Percentiles rank a stretch among this genome's conserved stretches.
phyloP scores from a whole-genome alignment of 164 flowering plant species.

The Kalanchoe fedtschenkoi region DNA sequence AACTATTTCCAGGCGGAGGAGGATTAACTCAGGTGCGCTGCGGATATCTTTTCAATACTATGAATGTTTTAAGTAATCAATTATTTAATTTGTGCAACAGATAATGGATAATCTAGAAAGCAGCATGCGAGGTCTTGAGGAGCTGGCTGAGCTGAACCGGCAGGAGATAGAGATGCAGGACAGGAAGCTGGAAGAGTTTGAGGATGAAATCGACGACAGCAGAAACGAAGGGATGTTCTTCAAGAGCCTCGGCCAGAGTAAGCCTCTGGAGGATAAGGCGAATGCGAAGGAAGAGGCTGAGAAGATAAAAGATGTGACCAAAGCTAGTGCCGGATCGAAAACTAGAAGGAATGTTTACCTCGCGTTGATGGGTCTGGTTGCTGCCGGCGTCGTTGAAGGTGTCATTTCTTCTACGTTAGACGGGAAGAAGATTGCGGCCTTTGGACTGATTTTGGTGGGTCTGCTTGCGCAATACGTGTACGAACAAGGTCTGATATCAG shows the following conservation, averaged over 20 bases:
- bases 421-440: slow-evolving; percentile 52
- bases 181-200: slow-evolving; percentile 43
- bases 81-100: slow-evolving; percentile 23
- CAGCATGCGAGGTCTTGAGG: slow-evolving; percentile 66
- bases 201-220: slow-evolving; percentile 47
- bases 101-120: slow-evolving; percentile 65
- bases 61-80: background rate
- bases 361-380: slow-evolving; percentile 40
- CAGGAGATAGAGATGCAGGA: slow-evolving; percentile 54
- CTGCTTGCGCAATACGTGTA: slow-evolving; percentile 51
- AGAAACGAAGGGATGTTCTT: slow-evolving; percentile 79
- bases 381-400: slow-evolving; percentile 33
- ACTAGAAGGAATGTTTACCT: slow-evolving; percentile 64
- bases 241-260: slow-evolving; percentile 38
- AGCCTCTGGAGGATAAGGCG: slow-evolving; percentile 28
- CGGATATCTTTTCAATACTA: no score
- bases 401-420: slow-evolving; percentile 35
- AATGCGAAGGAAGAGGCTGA: slow-evolving; percentile 45
- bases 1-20: no score
- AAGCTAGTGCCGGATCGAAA: slow-evolving; percentile 44
- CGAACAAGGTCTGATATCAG: slow-evolving; percentile 52
- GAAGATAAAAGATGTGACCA: slow-evolving; percentile 39
- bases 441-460: slow-evolving; percentile 52
- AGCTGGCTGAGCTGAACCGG: slow-evolving; percentile 40
- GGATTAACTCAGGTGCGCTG: no score